Evolutionary conservation across 1,284 basidiomycete genomes (phyloP).

Genomic region (Cystobasidiaceae sp.): DNA sequence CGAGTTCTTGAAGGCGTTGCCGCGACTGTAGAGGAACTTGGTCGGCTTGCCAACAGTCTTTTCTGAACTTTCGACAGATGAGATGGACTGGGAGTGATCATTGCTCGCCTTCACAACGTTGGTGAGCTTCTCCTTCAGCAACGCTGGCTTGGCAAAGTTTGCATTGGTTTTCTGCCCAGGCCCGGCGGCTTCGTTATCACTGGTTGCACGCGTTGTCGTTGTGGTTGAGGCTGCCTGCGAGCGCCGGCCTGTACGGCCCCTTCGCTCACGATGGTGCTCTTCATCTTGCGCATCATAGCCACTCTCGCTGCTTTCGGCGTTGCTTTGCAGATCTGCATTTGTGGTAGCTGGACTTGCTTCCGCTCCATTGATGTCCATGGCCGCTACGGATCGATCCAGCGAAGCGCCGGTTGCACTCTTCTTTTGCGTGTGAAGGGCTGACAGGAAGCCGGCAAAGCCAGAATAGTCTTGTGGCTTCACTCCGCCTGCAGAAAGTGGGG

Average conservation of each 20-base stretch:
- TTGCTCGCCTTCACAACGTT: conserved; percentile 4
- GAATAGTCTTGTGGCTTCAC: conserved; percentile 20
- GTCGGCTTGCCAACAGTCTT: not conserved
- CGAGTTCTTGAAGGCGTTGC: conserved; percentile 22
- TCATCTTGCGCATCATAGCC: conserved; percentile 29
- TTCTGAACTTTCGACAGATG: conserved; percentile 1
- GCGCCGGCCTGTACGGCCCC: not conserved
- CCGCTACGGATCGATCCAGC: not conserved
- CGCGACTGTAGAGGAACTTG: conserved; percentile 13
- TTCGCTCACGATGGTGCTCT: not conserved
- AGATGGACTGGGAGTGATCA: not conserved
- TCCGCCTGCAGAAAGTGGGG: not conserved
- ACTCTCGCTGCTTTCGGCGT: conserved; percentile 13
- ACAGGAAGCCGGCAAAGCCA: conserved; percentile 28
- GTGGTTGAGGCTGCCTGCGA: not conserved
- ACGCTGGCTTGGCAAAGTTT: not conserved
- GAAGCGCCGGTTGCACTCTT: not conserved
- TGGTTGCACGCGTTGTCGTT: not conserved
- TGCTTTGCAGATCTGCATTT: not conserved
- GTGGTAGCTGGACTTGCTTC: not conserved
- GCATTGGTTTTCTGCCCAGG: not conserved
- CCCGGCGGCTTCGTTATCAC: not conserved
- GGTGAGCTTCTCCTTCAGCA: conserved; percentile 8
- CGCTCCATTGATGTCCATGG: not conserved
- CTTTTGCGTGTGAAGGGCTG: conserved; percentile 14